Percentiles rank a stretch among this genome's conserved stretches.
Evolutionary conservation across 2,329 filamentous ascomycete species (phyloP).

Genomic region (Pseudogymnoascus sp.): DNA sequence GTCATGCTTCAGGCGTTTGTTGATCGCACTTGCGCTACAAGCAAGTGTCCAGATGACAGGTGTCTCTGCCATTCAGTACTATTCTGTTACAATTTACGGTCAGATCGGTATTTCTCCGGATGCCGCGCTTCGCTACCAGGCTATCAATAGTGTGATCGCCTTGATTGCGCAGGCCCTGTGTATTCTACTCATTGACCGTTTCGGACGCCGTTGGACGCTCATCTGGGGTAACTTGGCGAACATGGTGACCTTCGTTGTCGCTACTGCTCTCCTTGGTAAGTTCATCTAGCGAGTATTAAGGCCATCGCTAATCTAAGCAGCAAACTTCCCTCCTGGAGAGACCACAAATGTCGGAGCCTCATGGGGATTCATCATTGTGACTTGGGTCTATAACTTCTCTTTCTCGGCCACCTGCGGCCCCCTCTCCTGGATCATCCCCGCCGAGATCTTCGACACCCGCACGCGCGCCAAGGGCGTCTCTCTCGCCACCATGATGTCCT

Average conservation of each 20-base stretch:
- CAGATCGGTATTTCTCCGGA: slow-evolving; percentile 51
- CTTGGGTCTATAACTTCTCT: slow-evolving; percentile 74
- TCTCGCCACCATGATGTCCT: slow-evolving; percentile 64
- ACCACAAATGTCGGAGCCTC: slow-evolving; percentile 45
- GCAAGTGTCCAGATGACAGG: slow-evolving; percentile 61
- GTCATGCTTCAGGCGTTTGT: slow-evolving; percentile 55
- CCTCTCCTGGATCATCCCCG: slow-evolving; percentile 53
- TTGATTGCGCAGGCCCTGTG: slow-evolving; percentile 52
- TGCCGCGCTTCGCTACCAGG: slow-evolving; percentile 56
- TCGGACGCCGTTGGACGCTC: slow-evolving; percentile 64
- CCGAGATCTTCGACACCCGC: slow-evolving; percentile 71
- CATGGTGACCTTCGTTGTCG: slow-evolving; percentile 64
- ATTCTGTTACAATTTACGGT: slow-evolving; percentile 48
- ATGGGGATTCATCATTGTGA: slow-evolving; percentile 70
- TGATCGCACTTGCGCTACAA: slow-evolving; percentile 53
- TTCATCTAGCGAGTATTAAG: slow-evolving; percentile 2
- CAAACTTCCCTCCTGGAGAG: slow-evolving; percentile 51
- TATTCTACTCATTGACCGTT: slow-evolving; percentile 56
- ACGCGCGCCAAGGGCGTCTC: slow-evolving; percentile 68
- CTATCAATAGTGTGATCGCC: slow-evolving; percentile 56
- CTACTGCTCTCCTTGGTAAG: slow-evolving; percentile 41
- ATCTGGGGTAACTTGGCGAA: slow-evolving; percentile 67
- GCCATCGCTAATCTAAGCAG: slow-evolving; percentile 17
- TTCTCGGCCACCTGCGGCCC: slow-evolving; percentile 67
- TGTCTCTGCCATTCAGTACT: slow-evolving; percentile 58